phyloP scores from a whole-genome alignment of 139 green algal genomes.

The Coccomyxa sp. region DNA sequence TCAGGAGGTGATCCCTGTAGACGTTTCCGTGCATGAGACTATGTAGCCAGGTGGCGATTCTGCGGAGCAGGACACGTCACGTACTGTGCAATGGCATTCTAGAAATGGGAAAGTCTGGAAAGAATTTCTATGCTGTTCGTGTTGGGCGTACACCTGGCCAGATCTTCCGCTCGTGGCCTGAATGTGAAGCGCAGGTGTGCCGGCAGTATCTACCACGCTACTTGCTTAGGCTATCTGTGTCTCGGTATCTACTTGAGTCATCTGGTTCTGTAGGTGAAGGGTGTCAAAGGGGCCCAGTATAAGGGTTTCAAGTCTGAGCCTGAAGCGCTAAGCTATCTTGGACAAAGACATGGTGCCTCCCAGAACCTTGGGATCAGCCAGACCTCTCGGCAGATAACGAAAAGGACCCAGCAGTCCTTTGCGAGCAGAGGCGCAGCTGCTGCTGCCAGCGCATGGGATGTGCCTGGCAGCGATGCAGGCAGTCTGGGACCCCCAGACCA shows the following conservation, averaged over 20 bases:
- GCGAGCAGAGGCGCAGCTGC: too few species aligned
- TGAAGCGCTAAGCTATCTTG: constrained; percentile 19
- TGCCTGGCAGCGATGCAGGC: neutral
- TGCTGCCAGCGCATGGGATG: neutral
- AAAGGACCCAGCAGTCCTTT: neutral
- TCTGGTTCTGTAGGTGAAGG: constrained; percentile 4
- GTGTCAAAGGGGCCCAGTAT: constrained; percentile 18
- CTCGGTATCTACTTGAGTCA: neutral
- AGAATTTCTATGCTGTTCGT: constrained; percentile 34
- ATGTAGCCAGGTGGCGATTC: too few species aligned
- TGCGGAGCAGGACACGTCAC: too few species aligned
- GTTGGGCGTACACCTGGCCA: constrained; percentile 23
- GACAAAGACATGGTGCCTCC: neutral
- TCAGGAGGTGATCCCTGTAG: too few species aligned
- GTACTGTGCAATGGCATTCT: too few species aligned
- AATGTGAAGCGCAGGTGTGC: constrained; percentile 9
- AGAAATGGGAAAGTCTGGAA: neutral
- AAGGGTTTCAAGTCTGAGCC: constrained; percentile 26
- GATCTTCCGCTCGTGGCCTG: constrained; percentile 24
- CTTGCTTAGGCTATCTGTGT: neutral
- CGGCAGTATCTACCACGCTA: neutral
- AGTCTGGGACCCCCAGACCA: neutral
- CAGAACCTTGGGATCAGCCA: neutral
- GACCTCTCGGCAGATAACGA: neutral
- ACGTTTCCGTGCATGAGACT: too few species aligned